Conservation (phyloP, 257 asterid genomes). For the Craterostigma plantagineum region DNA sequence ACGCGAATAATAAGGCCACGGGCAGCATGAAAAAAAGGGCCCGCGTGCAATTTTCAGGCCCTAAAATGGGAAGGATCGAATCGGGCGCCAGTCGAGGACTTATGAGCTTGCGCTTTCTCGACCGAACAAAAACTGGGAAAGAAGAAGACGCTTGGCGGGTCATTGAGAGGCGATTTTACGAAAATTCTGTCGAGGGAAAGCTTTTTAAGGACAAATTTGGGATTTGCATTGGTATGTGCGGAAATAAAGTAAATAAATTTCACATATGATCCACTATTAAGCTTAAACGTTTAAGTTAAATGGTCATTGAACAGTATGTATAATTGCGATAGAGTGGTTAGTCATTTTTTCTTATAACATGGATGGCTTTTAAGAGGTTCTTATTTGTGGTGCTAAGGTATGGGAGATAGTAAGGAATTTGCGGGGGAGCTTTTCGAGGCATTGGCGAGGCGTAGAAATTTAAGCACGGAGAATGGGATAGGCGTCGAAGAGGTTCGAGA, state of each 20-base stretch:
- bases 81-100: conserved; percentile 57
- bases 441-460: conserved; percentile 47
- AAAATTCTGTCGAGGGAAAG: conserved; percentile 25
- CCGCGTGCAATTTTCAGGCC: conserved; percentile 7
- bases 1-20: background rate
- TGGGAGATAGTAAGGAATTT: conserved; percentile 86
- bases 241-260: too few relatives aligned
- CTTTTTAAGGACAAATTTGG: conserved; percentile 69
- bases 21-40: conserved; percentile 15
- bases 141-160: conserved; percentile 69
- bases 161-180: conserved; percentile 43
- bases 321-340: too few relatives aligned
- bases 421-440: conserved; percentile 70
- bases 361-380: too few relatives aligned
- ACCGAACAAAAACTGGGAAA: conserved; percentile 52
- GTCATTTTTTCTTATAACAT: too few relatives aligned
- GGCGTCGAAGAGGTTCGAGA: conserved; percentile 19
- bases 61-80: conserved; percentile 28
- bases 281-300: too few relatives aligned
- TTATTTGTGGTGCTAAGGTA: conserved; percentile 26
- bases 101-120: conserved; percentile 61
- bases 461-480: conserved; percentile 42
- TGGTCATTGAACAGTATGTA: too few relatives aligned
- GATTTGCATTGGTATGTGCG: conserved; percentile 82
- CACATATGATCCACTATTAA: too few relatives aligned